Evolutionary conservation across 345 rosid species (phyloP).

Genomic region (Cardiospermum halicacabum): DNA sequence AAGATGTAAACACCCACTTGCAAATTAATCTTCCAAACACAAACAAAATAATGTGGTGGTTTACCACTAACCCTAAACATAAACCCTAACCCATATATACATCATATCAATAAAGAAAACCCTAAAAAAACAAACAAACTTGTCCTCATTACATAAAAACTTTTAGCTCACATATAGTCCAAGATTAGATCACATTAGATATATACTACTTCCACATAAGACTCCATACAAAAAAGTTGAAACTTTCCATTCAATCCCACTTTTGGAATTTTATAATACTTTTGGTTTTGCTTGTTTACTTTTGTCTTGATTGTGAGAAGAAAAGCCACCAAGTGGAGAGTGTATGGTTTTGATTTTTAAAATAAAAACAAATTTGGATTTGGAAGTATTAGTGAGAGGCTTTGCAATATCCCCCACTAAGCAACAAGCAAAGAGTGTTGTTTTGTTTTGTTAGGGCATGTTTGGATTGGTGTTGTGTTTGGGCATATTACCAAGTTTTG

Average conservation of each 20-base stretch:
- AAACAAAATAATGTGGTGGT: slow-evolving; percentile 11
- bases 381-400: slow-evolving; percentile 22
- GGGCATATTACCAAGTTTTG: slow-evolving; percentile 31
- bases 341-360: slow-evolving; percentile 10
- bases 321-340: slow-evolving; percentile 23
- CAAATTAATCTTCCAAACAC: background rate
- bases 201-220: slow-evolving; percentile 15
- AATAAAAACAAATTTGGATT: slow-evolving; percentile 38
- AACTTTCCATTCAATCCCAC: slow-evolving; percentile 10
- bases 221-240: slow-evolving; percentile 22
- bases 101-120: too few species aligned
- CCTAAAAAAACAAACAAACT: background rate
- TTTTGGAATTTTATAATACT: slow-evolving; percentile 16
- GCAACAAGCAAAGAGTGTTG: slow-evolving; percentile 39
- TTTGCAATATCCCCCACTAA: slow-evolving; percentile 37
- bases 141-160: too few species aligned
- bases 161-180: too few species aligned
- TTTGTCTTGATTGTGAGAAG: slow-evolving; percentile 25
- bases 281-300: slow-evolving; percentile 16
- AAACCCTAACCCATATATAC: background rate
- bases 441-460: slow-evolving; percentile 49
- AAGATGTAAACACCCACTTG: background rate
- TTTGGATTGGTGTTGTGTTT: slow-evolving; percentile 27
- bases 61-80: slow-evolving; percentile 6
- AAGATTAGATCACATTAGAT: background rate